A percentile compares a stretch with the other conserved stretches of the same genome.
phyloP scores from a whole-genome alignment of 139 green algal species.

The Monoraphidium neglectum region DNA sequence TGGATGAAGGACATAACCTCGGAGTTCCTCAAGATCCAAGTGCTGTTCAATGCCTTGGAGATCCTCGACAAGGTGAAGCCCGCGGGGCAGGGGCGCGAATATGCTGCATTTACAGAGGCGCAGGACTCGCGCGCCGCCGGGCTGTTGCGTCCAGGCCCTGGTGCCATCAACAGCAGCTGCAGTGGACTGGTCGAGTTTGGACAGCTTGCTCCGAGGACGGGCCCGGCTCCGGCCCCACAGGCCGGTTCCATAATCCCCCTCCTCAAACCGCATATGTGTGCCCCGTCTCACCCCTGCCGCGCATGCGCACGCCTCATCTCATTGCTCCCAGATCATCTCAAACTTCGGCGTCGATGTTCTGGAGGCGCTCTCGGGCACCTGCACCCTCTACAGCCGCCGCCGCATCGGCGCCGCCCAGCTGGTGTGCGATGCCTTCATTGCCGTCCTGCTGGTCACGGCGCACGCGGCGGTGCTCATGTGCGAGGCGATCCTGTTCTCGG shows the following conservation, averaged over 20 bases:
- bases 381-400: slow-evolving; percentile 45
- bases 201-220: too few species aligned
- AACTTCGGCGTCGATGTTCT: slow-evolving; percentile 87
- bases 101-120: not conserved
- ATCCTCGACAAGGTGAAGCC: slow-evolving; percentile 79
- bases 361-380: slow-evolving; percentile 78
- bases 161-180: too few species aligned
- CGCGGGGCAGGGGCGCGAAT: not conserved
- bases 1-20: slow-evolving; percentile 72
- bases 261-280: not conserved
- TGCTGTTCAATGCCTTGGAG: slow-evolving; percentile 84
- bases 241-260: not conserved
- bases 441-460: slow-evolving; percentile 45
- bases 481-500: slow-evolving; percentile 75
- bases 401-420: slow-evolving; percentile 36
- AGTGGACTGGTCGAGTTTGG: too few species aligned
- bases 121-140: too few species aligned
- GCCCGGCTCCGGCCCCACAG: too few species aligned
- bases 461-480: slow-evolving; percentile 76
- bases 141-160: not conserved
- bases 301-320: not conserved
- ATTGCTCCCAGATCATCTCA: slow-evolving; percentile 69
- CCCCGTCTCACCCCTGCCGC: not conserved
- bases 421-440: slow-evolving; percentile 55
- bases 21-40: slow-evolving; percentile 91